Conservation (phyloP, 1,284 basidiomycete genomes). For the Irpex sp. region DNA sequence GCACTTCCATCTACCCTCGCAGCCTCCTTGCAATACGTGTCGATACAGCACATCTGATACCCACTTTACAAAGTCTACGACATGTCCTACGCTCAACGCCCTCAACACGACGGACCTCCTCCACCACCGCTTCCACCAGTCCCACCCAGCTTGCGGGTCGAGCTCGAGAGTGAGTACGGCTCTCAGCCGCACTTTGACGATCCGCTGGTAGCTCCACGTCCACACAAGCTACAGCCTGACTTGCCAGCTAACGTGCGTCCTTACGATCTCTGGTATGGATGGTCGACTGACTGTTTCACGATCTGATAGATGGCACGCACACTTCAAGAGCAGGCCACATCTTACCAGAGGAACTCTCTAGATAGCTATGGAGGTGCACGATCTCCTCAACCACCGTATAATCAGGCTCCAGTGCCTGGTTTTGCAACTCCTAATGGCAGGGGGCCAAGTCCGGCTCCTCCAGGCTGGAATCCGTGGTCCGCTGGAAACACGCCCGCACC, state of each 20-base stretch:
- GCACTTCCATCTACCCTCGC: neutral
- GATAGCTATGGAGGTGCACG: neutral
- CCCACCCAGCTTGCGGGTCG: constrained; percentile 32
- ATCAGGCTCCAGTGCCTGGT: constrained; percentile 17
- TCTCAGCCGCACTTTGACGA: constrained; percentile 49
- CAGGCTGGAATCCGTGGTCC: constrained; percentile 31
- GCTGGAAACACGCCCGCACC: constrained; percentile 17
- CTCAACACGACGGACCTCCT: constrained; percentile 4
- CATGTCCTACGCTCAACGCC: constrained; percentile 25
- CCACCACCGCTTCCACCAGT: constrained; percentile 42
- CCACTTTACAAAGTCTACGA: neutral
- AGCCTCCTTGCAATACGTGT: neutral
- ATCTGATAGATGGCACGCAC: constrained; percentile 56
- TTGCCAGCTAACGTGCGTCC: constrained; percentile 59
- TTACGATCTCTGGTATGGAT: constrained; percentile 11
- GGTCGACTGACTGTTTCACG: constrained; percentile 4
- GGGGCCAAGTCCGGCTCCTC: constrained; percentile 22
- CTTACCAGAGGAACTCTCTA: constrained; percentile 15
- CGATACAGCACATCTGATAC: neutral
- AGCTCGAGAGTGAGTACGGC: constrained; percentile 18
- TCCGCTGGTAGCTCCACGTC: constrained; percentile 66
- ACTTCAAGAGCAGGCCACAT: constrained; percentile 34
- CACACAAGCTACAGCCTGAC: constrained; percentile 58
- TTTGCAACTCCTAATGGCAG: constrained; percentile 20
- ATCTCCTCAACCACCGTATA: constrained; percentile 16